Conservation (phyloP, 2,329 filamentous ascomycete species). For the Chaetothyriales sp. region DNA sequence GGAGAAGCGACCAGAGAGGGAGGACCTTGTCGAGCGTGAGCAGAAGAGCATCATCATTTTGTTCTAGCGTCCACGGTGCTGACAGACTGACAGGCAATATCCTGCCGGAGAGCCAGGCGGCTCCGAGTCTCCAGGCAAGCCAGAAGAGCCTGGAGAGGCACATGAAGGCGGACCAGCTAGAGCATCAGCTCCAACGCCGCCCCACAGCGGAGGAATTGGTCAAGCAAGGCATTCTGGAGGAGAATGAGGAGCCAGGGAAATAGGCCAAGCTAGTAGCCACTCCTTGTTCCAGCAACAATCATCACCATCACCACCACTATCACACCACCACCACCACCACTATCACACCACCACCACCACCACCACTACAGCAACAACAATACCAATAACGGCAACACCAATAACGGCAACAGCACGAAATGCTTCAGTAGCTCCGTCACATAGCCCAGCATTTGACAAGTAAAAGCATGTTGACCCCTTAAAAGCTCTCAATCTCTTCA, state of each 20-base stretch:
- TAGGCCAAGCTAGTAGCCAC: constrained; percentile 1
- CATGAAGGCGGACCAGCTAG: constrained; percentile 75
- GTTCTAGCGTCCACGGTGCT: constrained; percentile 5
- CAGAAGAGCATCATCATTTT: constrained; percentile 10
- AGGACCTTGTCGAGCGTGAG: constrained; percentile 67
- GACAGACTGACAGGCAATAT: constrained; percentile 55
- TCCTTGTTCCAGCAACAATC: neutral
- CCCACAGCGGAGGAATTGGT: constrained; percentile 65
- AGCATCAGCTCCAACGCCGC: constrained; percentile 70
- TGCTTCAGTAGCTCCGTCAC: constrained; percentile 15
- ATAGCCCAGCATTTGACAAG: constrained; percentile 15
- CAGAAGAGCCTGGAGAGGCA: constrained; percentile 76
- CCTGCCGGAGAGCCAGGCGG: constrained; percentile 62
- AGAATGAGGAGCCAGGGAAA: constrained; percentile 39
- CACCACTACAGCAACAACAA: neutral
- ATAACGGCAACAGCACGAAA: neutral
- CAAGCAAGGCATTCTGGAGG: constrained; percentile 63
- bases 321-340: neutral
- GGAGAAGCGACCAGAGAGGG: constrained; percentile 51
- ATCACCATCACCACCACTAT: neutral
- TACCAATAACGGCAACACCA: neutral
- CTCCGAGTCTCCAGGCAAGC: constrained; percentile 64
- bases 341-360: neutral
- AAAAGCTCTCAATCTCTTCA: constrained; percentile 23
- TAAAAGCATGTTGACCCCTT: neutral